These are phyloP conservation scores for Erodium moschatum DNA, from an alignment of 441 rosid genomes.

Conservation along the genomic window DNA sequence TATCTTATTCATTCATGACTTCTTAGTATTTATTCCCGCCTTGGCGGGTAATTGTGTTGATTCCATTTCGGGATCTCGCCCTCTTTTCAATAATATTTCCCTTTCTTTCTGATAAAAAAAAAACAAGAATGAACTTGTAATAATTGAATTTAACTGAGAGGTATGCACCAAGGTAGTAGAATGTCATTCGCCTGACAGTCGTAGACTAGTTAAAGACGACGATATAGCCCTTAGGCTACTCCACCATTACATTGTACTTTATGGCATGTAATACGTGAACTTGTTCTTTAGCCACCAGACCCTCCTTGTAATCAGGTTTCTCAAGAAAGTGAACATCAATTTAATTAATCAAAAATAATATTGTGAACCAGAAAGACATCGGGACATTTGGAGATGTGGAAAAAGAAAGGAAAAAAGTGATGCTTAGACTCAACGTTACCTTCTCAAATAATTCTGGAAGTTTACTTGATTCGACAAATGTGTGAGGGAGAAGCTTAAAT, in stretches of 20 bases:
- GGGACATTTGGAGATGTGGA: neutral
- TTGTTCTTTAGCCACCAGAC: neutral
- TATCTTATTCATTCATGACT: too few relatives aligned
- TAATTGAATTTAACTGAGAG: neutral
- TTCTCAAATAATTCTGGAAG: conserved; percentile 61
- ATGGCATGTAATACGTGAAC: neutral
- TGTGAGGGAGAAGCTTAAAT: conserved; percentile 86
- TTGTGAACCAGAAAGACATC: neutral
- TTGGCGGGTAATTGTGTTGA: too few relatives aligned
- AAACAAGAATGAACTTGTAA: neutral
- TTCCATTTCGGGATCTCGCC: too few relatives aligned
- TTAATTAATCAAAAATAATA: neutral
- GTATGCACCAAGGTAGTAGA: conserved; percentile 1
- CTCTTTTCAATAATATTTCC: too few relatives aligned
- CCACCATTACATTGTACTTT: neutral
- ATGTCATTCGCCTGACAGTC: neutral
- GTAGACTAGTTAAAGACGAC: neutral
- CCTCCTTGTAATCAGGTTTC: neutral
- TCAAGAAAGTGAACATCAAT: neutral
- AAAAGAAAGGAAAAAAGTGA: neutral
- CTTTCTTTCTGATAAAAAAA: too few relatives aligned
- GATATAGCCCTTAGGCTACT: neutral
- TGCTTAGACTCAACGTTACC: conserved; percentile 28
- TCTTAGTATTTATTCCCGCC: too few relatives aligned
- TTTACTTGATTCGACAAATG: conserved; percentile 62